Evolutionary conservation across 202 grass and related monocot genomes (phyloP).

Genomic region (Panicum hallii): DNA sequence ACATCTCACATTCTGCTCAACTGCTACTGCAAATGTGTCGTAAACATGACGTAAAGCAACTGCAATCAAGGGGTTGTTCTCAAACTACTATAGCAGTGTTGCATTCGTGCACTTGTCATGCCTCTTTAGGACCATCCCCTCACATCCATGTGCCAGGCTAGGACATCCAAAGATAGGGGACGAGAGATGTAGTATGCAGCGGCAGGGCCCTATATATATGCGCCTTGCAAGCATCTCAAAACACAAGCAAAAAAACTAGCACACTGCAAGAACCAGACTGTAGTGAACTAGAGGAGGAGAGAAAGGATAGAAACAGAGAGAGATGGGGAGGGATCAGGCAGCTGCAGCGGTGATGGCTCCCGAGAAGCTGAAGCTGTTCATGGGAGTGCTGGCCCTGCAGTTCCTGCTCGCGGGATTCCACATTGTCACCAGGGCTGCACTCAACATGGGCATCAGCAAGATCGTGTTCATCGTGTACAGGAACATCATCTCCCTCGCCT

Average conservation of each 20-base stretch:
- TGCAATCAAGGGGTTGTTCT: constrained; percentile 31
- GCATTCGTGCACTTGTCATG: constrained; percentile 47
- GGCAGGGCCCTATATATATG: constrained; percentile 33
- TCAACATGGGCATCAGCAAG: constrained; percentile 89
- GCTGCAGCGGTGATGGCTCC: constrained; percentile 22
- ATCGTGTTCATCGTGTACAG: constrained; percentile 79
- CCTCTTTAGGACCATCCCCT: constrained; percentile 40
- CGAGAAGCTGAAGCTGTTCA: constrained; percentile 84
- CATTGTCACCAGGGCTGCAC: constrained; percentile 74
- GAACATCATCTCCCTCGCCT: constrained; percentile 69
- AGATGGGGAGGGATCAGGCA: constrained; percentile 56
- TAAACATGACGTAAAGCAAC: constrained; percentile 42
- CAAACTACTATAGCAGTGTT: constrained; percentile 36
- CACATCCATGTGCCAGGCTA: constrained; percentile 13
- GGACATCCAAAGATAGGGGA: constrained; percentile 28
- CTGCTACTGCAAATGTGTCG: constrained; percentile 12
- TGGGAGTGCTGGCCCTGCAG: constrained; percentile 78
- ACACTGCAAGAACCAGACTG: not conserved
- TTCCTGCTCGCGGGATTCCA: constrained; percentile 81
- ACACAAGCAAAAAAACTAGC: constrained; percentile 25
- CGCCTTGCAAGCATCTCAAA: not conserved
- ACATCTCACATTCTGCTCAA: constrained; percentile 20
- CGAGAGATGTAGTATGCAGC: not conserved
- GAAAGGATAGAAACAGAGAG: constrained; percentile 14
- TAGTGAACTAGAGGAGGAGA: not conserved